Evolutionary conservation across 2,329 filamentous ascomycete genomes (phyloP).

Genomic region (Cadophora luteo-olivacea): DNA sequence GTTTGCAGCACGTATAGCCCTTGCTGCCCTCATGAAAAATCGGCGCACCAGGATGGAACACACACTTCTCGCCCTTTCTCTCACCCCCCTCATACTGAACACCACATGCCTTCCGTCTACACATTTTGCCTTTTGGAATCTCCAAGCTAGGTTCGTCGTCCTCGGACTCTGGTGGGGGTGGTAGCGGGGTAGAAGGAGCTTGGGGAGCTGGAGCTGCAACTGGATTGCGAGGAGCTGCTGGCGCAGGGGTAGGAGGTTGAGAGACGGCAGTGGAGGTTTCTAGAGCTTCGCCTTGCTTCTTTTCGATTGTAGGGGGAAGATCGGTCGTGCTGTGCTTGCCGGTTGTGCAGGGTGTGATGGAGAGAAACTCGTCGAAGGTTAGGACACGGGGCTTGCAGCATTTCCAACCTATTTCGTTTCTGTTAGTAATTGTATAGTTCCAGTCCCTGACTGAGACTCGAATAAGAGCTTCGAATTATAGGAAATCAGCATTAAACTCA

Average conservation of each 20-base stretch:
- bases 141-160: conserved; percentile 80
- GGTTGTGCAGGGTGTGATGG: conserved; percentile 88
- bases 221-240: conserved; percentile 51
- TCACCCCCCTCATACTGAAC: conserved; percentile 64
- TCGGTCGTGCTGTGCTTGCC: conserved; percentile 93
- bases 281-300: conserved; percentile 55
- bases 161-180: conserved; percentile 77
- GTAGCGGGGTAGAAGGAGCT: conserved; percentile 53
- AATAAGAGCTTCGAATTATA: background rate
- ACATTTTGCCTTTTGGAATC: conserved; percentile 76
- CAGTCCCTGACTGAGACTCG: background rate
- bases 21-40: conserved; percentile 99
- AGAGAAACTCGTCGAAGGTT: conserved; percentile 97
- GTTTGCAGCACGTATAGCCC: conserved; percentile 96
- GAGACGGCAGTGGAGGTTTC: conserved; percentile 12
- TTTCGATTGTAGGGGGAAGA: conserved; percentile 64
- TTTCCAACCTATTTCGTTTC: conserved; percentile 78
- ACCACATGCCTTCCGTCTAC: conserved; percentile 79
- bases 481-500: conserved; percentile 50
- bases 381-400: conserved; percentile 97
- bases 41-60: conserved; percentile 87
- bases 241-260: background rate
- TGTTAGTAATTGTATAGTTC: conserved; percentile 7
- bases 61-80: conserved; percentile 77
- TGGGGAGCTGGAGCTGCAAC: conserved; percentile 55